Evolutionary conservation across 441 rosid species (phyloP), one percentile per base, ranked within the genome.

Genomic region (Brassica balearica): DNA sequence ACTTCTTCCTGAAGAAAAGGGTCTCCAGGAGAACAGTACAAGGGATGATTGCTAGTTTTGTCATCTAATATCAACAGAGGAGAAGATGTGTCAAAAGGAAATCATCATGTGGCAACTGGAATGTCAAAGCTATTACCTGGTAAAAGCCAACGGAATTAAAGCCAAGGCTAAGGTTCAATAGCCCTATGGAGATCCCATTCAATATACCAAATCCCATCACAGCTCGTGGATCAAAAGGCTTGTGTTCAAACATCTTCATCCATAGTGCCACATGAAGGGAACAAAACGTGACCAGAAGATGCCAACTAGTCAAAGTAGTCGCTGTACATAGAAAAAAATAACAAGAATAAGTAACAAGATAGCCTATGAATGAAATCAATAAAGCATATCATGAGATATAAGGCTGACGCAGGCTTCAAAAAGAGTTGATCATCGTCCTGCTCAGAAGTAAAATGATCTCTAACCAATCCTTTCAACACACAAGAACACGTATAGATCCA

Each of bases 261-360:
- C 94, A 90, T 85, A 94, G 75, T 63, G 99, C 99, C 81, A 89
- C 95, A 70, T 94, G 99, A 85, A 96, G 99, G 65, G 98, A 96
- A 80, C 98, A 94, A 89, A 96, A 96, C 0, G 99, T 96, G 72
- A 96, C 99, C 83, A 96, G 80, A 60, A 96, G 99, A 87, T 96
- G 99, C 99, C 98, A 96, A 87, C 99, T 96, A 48, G 99, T 96
- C 92, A 96, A 85, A 60, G 99, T 96, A 66, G 99, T 96, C 64
- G 99, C 99, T 96, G 91, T 73, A 79, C 17, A 60, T 73, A 38
- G 60, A 79, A 78, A 10, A 80, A 77, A 19, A 58, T n/a, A 32
- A 73, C 74, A 77, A 73, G 43, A 73, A 48, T 81, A 51, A 77
- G 75, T 17, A 53, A 76, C 63, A 75, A 41, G 3, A 59, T 20